Evolutionary conservation across 306 rosid species (phyloP), one percentile per base, ranked within the genome.

Genomic region (Mimosa bimucronata): DNA sequence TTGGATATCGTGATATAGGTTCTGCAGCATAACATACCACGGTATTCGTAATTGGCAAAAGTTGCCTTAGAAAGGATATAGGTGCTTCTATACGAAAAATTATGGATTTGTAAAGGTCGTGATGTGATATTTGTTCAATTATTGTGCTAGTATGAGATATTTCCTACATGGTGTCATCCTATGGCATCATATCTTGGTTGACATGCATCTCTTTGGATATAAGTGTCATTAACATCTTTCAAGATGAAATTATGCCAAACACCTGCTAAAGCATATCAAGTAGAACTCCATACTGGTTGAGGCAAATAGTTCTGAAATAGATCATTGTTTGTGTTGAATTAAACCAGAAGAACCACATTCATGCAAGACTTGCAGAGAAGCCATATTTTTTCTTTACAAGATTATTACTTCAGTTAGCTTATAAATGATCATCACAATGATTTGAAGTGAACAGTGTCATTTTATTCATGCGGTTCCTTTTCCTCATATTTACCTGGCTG

Each of bases 401-500:
- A 23, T 57, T 9, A 57, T 21, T 1, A 57, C n/a, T 23, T 57
- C 15, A 23, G 13, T 57, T 9, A 23, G 29, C 28, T 57, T 28
- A 9, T 3, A 57, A 57, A n/a, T 57, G 30, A 23, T 14, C 15
- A 23, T 57, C 30, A 57, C 25, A 44, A 31, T 66, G 45, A 74
- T 25, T 60, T 25, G 45, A 70, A 31, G 40, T 75, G 48, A 23
- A n/a, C n/a, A 25, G 16, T 34, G 77, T 61, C 38, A 46, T 70
- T 69, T 38, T 53, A 26, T 38, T 46, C 41, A 46, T 31, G 53
- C 58, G 68, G 66, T 38, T 66, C 66, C 50, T 46, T 46, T 7
- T 19, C 71, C 67, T 13, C 42, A 18, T 15, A 5, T 15, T 30
- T 7, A 65, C 42, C 76, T 78, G 31, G 46, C 15, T 65, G 31